Evolutionary conservation across 371 early-diverging fungal genomes (phyloP), one percentile per base, ranked within the genome.

Genomic region (Circinella minor): DNA sequence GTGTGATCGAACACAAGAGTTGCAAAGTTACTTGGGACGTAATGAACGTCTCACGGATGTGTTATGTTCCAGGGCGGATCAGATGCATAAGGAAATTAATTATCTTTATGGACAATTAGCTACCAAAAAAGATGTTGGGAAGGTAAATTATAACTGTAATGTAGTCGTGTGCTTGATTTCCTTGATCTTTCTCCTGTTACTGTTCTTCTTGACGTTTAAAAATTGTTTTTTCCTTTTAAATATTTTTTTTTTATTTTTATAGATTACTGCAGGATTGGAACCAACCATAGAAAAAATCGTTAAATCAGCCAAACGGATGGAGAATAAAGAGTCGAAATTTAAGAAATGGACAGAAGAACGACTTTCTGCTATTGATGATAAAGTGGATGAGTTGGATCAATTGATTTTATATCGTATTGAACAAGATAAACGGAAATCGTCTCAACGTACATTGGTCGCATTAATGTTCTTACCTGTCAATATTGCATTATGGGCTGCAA

Each of bases 281-380:
- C 77, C 77, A 5, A 70, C 74, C 2, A 55, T 83, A 18, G 65
- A 74, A 20, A 82, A 85, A 60, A 68, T 87, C 37, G 75, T 83
- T 36, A 85, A 85, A 61, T 74, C 82, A 4, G 72, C 86, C 36
- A 81, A 82, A 63, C 79, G 84, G 67, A 78, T 81, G 39, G 88
- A 89, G 67, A 82, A 81, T 70, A 81, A 84, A 67, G 87, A 88
- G 68, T 62, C 62, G n/a, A 63, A 70, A 11, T 70, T 87, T 27
- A 74, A 82, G 15, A 76, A 71, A 10, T 88, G 83, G 74, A 74
- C 86, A 15, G 87, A 89, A 54, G 88, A 86, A 36, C 79, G 86
- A n/a, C 86, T 88, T 55, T 74, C 76, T 10, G 68, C 68, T 27
- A 66, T 89, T 10, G 86, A 87, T 49, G 70, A 74, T 20, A 88